A percentile compares a stretch with the other conserved stretches of the same genome.
phyloP scores from a whole-genome alignment of 345 rosid species.

The Eucalyptus grandis region DNA sequence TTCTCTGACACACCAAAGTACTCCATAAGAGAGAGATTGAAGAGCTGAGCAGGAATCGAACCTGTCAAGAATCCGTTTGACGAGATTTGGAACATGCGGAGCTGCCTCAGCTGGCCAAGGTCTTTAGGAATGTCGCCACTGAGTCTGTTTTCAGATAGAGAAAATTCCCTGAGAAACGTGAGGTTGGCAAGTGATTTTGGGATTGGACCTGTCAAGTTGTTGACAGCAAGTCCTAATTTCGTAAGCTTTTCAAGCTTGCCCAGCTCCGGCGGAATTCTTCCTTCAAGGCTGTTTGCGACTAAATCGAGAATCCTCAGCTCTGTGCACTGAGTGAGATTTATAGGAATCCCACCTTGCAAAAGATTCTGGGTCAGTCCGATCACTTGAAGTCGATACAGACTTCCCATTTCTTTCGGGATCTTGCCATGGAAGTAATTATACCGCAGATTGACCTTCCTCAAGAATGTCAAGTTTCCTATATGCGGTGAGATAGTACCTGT shows the following conservation, averaged over 20 bases:
- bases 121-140: constrained; percentile 4
- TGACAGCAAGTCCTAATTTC: neutral
- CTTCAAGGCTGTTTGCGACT: constrained; percentile 3
- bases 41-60: constrained; percentile 5
- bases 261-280: constrained; percentile 3
- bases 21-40: neutral
- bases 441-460: neutral
- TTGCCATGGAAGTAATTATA: constrained; percentile 3
- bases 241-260: constrained; percentile 3
- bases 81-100: neutral
- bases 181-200: constrained; percentile 2
- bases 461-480: constrained; percentile 12
- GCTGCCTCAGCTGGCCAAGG: neutral
- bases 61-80: constrained; percentile 6
- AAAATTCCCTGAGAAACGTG: neutral
- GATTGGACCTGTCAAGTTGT: constrained; percentile 9
- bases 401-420: constrained; percentile 7
- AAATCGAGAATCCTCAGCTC: constrained; percentile 1
- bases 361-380: neutral
- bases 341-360: constrained; percentile 10
- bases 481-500: constrained; percentile 8
- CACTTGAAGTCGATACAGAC: neutral
- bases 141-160: constrained; percentile 5
- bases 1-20: neutral
- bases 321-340: constrained; percentile 1